Evolutionary conservation across 1,139 yeast genomes (phyloP), one percentile per base, ranked within the genome.

Genomic region (Candida dubliniensis): DNA sequence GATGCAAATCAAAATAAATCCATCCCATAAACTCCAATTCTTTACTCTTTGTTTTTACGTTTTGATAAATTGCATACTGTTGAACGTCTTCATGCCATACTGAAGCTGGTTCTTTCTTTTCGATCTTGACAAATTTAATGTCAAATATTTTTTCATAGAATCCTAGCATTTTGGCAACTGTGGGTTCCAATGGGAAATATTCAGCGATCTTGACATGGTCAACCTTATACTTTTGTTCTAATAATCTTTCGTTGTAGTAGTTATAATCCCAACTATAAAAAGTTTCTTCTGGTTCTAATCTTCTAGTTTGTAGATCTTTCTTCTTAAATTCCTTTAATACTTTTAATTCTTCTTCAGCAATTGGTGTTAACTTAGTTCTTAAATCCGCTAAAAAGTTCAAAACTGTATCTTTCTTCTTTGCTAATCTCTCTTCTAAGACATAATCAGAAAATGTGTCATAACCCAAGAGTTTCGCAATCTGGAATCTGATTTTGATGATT

Each of bases 51-150:
- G 74, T 81, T 48, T 51, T 49, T 30, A 67, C 54, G 41, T 77
- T 64, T 57, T 82, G 81, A 82, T 86, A 86, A 40, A 87, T 91
- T 4, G 87, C 82, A 59, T 79, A 81, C 57, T 81, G 86, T 50
- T 80, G 81, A 12, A 86, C 95, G 60, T 87, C 96, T 44, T 76
- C 77, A 58, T 88, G 93, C 96, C 96, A 88, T 18, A 59, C 49
- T 2, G 61, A 50, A 2, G 47, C 56, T 4, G 63, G 56, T 15
- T 63, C 66, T 2, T 72, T 67, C 3, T 67, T 53, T 4, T 67
- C 67, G 31, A 76, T 67, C 58, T 79, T 80, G 43, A 74, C 74
- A 59, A 88, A 87, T 60, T 84, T 81, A 46, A 87, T 71, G 48
- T 79, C 79, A 61, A 88, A 82, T 42, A 87, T 69, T 6, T 69